Evolutionary conservation across 805 yeast genomes (phyloP).

Genomic region (Diddensiella transvaalensis): DNA sequence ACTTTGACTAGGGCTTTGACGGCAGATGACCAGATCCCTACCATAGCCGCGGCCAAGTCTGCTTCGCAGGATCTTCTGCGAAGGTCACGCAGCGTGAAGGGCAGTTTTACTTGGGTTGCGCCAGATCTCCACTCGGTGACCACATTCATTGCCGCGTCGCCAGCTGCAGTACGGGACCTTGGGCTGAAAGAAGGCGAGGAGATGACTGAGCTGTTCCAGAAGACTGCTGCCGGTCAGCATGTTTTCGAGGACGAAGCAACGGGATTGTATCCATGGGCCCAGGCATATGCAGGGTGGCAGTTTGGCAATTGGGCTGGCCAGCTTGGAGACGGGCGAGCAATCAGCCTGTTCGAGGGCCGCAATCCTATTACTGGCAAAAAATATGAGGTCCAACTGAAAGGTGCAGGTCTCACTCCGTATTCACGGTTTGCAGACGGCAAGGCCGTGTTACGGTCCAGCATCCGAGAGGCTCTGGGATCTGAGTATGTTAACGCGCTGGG

Average conservation of each 20-base stretch:
- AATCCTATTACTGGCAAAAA: constrained; percentile 40
- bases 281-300: constrained; percentile 94
- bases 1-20: constrained; percentile 33
- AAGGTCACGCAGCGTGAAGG: constrained; percentile 51
- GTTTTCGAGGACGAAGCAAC: constrained; percentile 36
- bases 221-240: constrained; percentile 61
- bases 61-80: constrained; percentile 39
- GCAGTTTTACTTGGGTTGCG: constrained; percentile 67
- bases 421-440: constrained; percentile 96
- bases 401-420: constrained; percentile 88
- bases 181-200: constrained; percentile 45
- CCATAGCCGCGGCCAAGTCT: constrained; percentile 34
- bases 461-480: constrained; percentile 81
- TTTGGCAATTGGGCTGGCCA: constrained; percentile 97
- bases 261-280: constrained; percentile 72
- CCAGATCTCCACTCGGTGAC: constrained; percentile 47
- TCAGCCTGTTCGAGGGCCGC: constrained; percentile 69
- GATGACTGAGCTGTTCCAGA: constrained; percentile 44
- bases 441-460: constrained; percentile 83
- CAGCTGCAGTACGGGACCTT: constrained; percentile 57
- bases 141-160: constrained; percentile 58
- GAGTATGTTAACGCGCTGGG: constrained; percentile 79
- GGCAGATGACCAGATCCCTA: constrained; percentile 39
- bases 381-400: constrained; percentile 80
- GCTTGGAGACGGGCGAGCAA: constrained; percentile 91